Percentiles rank a stretch among this genome's conserved stretches.
phyloP scores from a whole-genome alignment of 805 yeast species.

The Pichia ethanolica region DNA sequence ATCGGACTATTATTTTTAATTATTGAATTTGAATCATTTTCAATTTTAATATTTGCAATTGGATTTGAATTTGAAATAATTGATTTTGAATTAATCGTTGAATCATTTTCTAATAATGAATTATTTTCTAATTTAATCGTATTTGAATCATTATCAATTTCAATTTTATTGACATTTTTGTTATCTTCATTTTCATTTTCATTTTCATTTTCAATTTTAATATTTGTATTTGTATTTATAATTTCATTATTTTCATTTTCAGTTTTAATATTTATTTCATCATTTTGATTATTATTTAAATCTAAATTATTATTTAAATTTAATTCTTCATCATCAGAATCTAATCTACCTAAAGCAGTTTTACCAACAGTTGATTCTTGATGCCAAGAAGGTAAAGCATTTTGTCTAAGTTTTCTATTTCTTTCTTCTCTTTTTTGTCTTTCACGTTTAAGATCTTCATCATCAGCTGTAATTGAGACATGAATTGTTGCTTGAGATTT shows the following conservation, averaged over 20 bases:
- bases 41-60: not conserved
- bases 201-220: not conserved
- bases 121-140: not conserved
- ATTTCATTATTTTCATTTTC: not conserved
- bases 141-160: not conserved
- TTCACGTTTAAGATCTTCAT: conserved; percentile 61
- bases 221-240: not conserved
- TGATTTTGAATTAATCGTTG: not conserved
- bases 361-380: conserved; percentile 83
- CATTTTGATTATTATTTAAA: conserved; percentile 4
- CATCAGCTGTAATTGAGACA: conserved; percentile 84
- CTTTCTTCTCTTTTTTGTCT: conserved; percentile 57
- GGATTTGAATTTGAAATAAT: not conserved
- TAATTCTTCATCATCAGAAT: conserved; percentile 38
- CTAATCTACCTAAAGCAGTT: conserved; percentile 46
- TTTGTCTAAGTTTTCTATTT: conserved; percentile 72
- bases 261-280: not conserved
- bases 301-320: conserved; percentile 1
- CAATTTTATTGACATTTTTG: not conserved
- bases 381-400: conserved; percentile 97
- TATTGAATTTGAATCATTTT: not conserved
- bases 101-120: not conserved
- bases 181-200: not conserved
- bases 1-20: not conserved
- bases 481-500: conserved; percentile 78